Percentiles rank a stretch among this genome's conserved stretches.
phyloP scores from a whole-genome alignment of 192 early-diverging fungal species.

The Thoreauomyces humboldtii region DNA sequence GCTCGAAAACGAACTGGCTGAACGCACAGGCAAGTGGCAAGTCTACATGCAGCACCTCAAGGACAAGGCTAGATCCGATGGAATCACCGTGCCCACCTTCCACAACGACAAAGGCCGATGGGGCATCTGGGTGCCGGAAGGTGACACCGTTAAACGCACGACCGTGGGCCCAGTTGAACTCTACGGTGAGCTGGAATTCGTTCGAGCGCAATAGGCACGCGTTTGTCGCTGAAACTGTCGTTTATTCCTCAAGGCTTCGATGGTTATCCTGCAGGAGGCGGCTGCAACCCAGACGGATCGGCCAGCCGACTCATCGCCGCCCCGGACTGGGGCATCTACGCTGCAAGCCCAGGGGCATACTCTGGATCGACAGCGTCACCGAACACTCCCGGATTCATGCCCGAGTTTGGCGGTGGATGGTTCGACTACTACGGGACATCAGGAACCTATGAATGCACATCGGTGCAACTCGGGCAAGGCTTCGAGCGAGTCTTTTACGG shows the following conservation, averaged over 20 bases:
- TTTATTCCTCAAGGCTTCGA: too few species aligned
- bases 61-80: neutral
- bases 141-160: neutral
- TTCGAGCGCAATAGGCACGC: too few species aligned
- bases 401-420: neutral
- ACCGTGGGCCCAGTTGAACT: neutral
- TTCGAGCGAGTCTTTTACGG: constrained; percentile 22
- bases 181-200: too few species aligned
- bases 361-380: neutral
- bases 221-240: too few species aligned
- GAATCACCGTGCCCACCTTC: neutral
- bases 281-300: neutral
- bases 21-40: neutral
- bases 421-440: neutral
- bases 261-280: neutral
- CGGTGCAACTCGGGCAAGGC: neutral
- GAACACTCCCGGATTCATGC: neutral
- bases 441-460: neutral
- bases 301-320: neutral
- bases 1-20: constrained; percentile 5
- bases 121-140: neutral
- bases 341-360: neutral
- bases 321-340: neutral
- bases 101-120: neutral
- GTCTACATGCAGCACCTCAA: neutral